These are phyloP conservation scores for Groenewaldozyma salmanticensis DNA, from an alignment of 805 yeast genomes.

Conservation along the genomic window DNA sequence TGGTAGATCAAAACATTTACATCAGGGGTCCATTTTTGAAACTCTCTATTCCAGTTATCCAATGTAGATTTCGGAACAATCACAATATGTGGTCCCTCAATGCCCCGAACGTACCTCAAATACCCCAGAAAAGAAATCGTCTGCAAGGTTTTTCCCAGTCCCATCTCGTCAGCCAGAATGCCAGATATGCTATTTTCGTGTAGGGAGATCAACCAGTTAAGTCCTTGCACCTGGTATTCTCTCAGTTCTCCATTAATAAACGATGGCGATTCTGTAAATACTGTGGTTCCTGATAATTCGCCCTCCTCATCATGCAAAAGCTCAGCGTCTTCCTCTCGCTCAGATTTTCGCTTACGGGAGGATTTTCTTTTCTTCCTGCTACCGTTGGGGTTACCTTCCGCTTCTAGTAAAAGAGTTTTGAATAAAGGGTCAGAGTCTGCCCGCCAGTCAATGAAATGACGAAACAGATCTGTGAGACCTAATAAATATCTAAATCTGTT, in stretches of 20 bases:
- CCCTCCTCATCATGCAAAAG: slow-evolving; percentile 72
- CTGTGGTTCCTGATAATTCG: slow-evolving; percentile 45
- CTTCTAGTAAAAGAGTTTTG: slow-evolving; percentile 23
- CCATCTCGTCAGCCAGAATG: slow-evolving; percentile 97
- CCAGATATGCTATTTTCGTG: slow-evolving; percentile 84
- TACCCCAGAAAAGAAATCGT: slow-evolving; percentile 89
- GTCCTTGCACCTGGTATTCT: slow-evolving; percentile 89
- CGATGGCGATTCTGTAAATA: slow-evolving; percentile 73
- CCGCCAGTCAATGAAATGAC: slow-evolving; percentile 72
- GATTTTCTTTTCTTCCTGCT: not conserved
- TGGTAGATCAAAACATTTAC: slow-evolving; percentile 76
- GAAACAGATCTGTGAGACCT: slow-evolving; percentile 72
- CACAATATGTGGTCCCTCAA: slow-evolving; percentile 84
- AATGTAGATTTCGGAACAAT: slow-evolving; percentile 93
- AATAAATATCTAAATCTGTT: slow-evolving; percentile 69
- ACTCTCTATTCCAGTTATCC: slow-evolving; percentile 95
- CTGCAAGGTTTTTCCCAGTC: slow-evolving; percentile 90
- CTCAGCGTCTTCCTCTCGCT: slow-evolving; percentile 85
- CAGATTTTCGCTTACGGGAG: slow-evolving; percentile 26
- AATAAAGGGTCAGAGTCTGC: slow-evolving; percentile 69
- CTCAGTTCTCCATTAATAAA: slow-evolving; percentile 66
- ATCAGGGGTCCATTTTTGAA: slow-evolving; percentile 90
- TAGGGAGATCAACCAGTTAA: slow-evolving; percentile 85
- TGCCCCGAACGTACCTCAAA: slow-evolving; percentile 59
- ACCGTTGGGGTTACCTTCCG: slow-evolving; percentile 8